These are phyloP conservation scores for Dictyostelium discoideum DNA, from an alignment of 78 protist genomes.

Conservation along the genomic window DNA sequence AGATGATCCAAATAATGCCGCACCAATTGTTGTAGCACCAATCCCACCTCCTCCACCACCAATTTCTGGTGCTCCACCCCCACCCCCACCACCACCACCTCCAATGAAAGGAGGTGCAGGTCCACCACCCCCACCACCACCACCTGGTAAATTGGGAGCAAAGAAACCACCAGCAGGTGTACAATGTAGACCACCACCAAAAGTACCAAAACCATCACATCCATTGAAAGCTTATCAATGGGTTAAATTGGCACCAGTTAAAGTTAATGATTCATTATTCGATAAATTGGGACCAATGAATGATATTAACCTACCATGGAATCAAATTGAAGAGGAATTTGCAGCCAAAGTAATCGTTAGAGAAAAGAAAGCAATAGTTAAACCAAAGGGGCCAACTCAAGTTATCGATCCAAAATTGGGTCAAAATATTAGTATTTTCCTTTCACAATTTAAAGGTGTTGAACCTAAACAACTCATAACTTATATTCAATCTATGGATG, in stretches of 20 bases:
- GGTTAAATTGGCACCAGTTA: constrained; percentile 53
- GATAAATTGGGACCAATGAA: constrained; percentile 45
- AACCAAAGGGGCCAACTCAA: constrained; percentile 26
- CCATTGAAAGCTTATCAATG: constrained; percentile 72
- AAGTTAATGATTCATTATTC: constrained; percentile 55
- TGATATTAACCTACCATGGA: constrained; percentile 62
- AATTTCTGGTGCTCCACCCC: not conserved
- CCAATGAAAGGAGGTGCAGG: constrained; percentile 13
- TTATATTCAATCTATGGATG: constrained; percentile 42
- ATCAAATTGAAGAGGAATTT: constrained; percentile 42
- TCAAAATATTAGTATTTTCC: constrained; percentile 51
- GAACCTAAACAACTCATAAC: not conserved
- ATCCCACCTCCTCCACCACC: not conserved
- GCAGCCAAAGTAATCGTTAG: constrained; percentile 74
- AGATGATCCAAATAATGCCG: not conserved
- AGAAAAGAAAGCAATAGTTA: constrained; percentile 7
- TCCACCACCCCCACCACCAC: constrained; percentile 67
- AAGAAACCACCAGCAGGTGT: constrained; percentile 29
- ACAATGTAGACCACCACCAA: constrained; percentile 63
- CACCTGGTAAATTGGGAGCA: constrained; percentile 6
- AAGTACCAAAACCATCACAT: constrained; percentile 70
- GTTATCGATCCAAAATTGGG: constrained; percentile 61
- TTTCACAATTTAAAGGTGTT: constrained; percentile 59
- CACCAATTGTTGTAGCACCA: not conserved
- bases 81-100: constrained; percentile 54